Evolutionary conservation across 192 early-diverging fungal genomes (phyloP).

Genomic region (Rhizoclosmatium globosum): DNA sequence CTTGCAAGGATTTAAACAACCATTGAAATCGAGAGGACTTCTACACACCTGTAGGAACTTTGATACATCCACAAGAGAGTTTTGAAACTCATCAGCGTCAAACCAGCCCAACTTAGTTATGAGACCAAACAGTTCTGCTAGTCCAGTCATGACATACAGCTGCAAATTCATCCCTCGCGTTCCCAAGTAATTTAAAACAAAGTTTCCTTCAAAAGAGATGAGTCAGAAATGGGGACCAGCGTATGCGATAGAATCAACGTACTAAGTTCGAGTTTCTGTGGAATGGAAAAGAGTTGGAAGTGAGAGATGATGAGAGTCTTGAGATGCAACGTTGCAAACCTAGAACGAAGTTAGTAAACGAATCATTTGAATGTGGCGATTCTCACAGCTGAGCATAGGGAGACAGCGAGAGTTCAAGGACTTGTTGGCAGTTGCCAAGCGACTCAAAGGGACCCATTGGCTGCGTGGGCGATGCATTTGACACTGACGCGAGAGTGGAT

Average conservation of each 20-base stretch:
- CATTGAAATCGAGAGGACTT: background rate
- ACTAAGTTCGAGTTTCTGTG: constrained; percentile 64
- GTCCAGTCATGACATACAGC: constrained; percentile 64
- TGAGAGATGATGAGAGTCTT: constrained; percentile 67
- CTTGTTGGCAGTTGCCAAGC: constrained; percentile 59
- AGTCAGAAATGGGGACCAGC: background rate
- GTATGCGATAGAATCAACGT: constrained; percentile 24
- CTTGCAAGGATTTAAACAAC: constrained; percentile 39
- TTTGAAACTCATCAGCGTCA: constrained; percentile 74
- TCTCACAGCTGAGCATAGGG: constrained; percentile 72
- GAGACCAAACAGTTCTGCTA: constrained; percentile 68
- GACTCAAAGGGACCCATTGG: constrained; percentile 64
- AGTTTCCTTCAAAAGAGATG: constrained; percentile 52
- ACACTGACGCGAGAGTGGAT: constrained; percentile 39
- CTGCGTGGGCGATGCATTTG: constrained; percentile 51
- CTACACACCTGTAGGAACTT: constrained; percentile 39
- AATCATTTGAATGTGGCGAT: constrained; percentile 26
- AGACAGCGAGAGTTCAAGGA: constrained; percentile 67
- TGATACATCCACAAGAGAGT: constrained; percentile 40
- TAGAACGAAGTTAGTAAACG: constrained; percentile 31
- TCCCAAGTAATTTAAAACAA: constrained; percentile 64
- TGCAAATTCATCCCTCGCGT: constrained; percentile 25
- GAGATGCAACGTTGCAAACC: constrained; percentile 63
- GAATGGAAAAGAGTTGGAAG: constrained; percentile 59
- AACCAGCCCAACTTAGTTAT: constrained; percentile 79